Base-by-base conservation (phyloP, 1,284 basidiomycete species). In the Cryptococcus sp. region DNA sequence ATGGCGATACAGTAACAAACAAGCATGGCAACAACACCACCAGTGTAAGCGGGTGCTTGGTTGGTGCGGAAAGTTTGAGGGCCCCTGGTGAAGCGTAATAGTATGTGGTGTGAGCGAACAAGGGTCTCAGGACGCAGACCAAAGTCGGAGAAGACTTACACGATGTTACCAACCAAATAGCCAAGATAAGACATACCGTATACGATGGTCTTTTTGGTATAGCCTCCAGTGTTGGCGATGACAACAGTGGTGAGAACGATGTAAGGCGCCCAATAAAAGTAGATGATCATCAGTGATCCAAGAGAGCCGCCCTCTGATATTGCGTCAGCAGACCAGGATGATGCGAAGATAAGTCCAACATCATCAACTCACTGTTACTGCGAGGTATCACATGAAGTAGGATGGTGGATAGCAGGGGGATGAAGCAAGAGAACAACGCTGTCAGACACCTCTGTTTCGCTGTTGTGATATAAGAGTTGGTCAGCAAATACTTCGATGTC, bases 141-240 rank as follows among this genome's bases (percentile, higher is more conserved):
- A 8, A 46, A 7, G 20, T 18, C 4, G 21, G 9, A 2, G 9
- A 1, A n/a, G 21, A 21, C 45, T 33, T 21, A 46, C 45, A 66
- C 46, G 4, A 67, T 36, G 50, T 66, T 66, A 7, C 66, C 65
- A 20, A 61, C 55, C 38, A 55, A 55, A 51, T 67, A 69, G 12
- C 64, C 68, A 11, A 67, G 59, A 55, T 71, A 71, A 11, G 65
- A 54, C 28, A 68, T 62, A 24, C 60, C 63, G 38, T 60, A 68
- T 2, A 60, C 60, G 2, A 53, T 61, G 6, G 59, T 53, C 52
- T 70, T 71, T 61, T 73, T 73, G 23, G 63, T 66, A 15, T 57
- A 59, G 2, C 71, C 69, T 1, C 59, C 71, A 7, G 59, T 55
- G 43, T 69, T 71, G 20, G 58, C 60, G 55, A 63, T 54, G 50